Evolutionary conservation across 2,329 filamentous ascomycete species (phyloP), one percentile per base, ranked within the genome.

Genomic region (Fusarium circinatum): DNA sequence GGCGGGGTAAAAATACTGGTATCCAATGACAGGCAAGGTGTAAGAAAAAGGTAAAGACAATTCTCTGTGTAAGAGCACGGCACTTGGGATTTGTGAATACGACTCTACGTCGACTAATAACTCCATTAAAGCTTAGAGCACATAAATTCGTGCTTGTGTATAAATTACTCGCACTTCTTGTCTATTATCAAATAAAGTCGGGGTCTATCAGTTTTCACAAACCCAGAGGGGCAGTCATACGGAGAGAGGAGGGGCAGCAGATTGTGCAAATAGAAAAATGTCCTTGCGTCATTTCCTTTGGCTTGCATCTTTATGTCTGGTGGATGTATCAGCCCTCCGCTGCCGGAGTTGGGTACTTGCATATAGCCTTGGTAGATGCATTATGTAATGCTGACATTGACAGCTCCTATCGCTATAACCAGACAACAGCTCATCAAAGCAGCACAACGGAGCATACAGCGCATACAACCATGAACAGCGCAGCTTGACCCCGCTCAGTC

Each of bases 281-380:
- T 55, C 49, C 75, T 79, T 79, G 77, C 77, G 77, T 79, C 77
- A 79, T 77, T 79, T 78, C 70, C 58, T 71, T 73, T 71, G 52
- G 60, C 39, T 59, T 54, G 28, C 30, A 49, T n/a, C 45, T 49
- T 49, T 12, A 24, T 32, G 30, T 34, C 48, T 34, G 12, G 48
- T 24, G 30, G 30, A 51, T 34, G 20, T 34, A 18, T 26, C 51
- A 32, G n/a, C 32, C 44, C 48, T 69, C 67, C 67, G 67, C 47
- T 65, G 65, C 65, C 67, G 67, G 67, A 70, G 51, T 18, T 15
- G 65, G 59, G 54, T 70, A 70, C 20, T 44, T 65, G 59, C 51
- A 70, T 70, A 24, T 20, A 24, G 32, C 22, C 44, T 28, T 36
- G 47, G 30, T 70, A 66, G 44, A 41, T 42, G 42, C 52, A 70